Conservation (phyloP, 2,329 filamentous ascomycete species). For the Diaporthe amygdali region DNA sequence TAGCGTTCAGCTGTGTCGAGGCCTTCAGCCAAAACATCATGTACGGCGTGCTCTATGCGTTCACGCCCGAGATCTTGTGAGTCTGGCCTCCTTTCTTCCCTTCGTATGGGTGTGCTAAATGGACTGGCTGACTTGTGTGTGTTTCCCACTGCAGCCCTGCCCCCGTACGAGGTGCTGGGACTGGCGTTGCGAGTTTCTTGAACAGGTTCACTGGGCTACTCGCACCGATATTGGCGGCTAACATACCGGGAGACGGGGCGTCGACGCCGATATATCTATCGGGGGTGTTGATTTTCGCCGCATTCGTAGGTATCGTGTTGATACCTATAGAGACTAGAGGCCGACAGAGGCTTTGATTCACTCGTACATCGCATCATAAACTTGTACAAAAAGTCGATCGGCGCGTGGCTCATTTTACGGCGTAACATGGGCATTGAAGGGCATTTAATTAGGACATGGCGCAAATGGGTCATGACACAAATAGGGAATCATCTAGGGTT, state of each 20-base stretch:
- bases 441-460: background rate
- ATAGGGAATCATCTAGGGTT: background rate
- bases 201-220: slow-evolving; percentile 72
- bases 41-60: slow-evolving; percentile 79
- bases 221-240: slow-evolving; percentile 72
- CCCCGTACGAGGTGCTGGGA: slow-evolving; percentile 73
- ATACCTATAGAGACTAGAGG: slow-evolving; percentile 70
- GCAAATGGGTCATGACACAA: background rate
- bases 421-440: background rate
- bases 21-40: slow-evolving; percentile 78
- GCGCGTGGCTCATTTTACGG: background rate
- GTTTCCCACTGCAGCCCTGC: slow-evolving; percentile 50
- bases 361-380: background rate
- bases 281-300: slow-evolving; percentile 60
- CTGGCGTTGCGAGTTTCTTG: slow-evolving; percentile 73
- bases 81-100: background rate
- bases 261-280: slow-evolving; percentile 64
- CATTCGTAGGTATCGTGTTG: slow-evolving; percentile 63
- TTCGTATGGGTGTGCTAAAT: background rate
- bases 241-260: slow-evolving; percentile 61
- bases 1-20: slow-evolving; percentile 70
- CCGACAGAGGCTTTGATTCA: slow-evolving; percentile 57
- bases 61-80: slow-evolving; percentile 75
- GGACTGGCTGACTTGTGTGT: background rate
- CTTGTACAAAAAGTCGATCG: background rate